Conservation (phyloP, 176 grass and related monocot genomes). For the Lolium multiflorum region DNA sequence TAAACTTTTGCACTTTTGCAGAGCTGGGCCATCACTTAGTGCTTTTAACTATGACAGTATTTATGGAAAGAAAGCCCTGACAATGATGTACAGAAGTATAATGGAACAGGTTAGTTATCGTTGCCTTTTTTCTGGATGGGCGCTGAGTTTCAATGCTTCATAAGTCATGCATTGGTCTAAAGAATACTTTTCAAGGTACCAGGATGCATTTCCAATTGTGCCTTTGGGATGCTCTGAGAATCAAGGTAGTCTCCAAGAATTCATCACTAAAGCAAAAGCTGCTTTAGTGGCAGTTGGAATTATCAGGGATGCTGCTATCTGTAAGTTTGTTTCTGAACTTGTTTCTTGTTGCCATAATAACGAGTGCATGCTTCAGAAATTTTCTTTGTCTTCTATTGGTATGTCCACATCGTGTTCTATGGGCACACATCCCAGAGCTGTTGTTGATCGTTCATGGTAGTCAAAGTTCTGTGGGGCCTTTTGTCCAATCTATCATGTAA, state of each 20-base stretch:
- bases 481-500: background rate
- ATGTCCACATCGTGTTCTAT: background rate
- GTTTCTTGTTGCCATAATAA: conserved; percentile 30
- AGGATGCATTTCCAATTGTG: conserved; percentile 71
- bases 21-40: conserved; percentile 82
- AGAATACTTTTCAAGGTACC: conserved; percentile 44
- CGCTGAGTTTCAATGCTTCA: background rate
- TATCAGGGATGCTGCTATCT: conserved; percentile 70
- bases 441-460: background rate
- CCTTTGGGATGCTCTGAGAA: conserved; percentile 91
- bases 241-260: conserved; percentile 56
- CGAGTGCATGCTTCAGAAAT: background rate
- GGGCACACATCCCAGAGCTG: conserved; percentile 2
- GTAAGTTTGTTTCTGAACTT: conserved; percentile 57
- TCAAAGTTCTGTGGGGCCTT: background rate
- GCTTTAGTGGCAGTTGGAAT: conserved; percentile 94
- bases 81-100: conserved; percentile 92
- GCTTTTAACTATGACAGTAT: conserved; percentile 93
- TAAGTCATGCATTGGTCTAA: conserved; percentile 24
- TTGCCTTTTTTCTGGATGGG: background rate
- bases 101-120: conserved; percentile 71
- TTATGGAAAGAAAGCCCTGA: conserved; percentile 83
- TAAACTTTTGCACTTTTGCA: conserved; percentile 43
- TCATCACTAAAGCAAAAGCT: conserved; percentile 78
- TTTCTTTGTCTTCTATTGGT: conserved; percentile 28